phyloP scores from a whole-genome alignment of 2,329 filamentous ascomycete species.

The Pseudophaeomoniella oleicola region DNA sequence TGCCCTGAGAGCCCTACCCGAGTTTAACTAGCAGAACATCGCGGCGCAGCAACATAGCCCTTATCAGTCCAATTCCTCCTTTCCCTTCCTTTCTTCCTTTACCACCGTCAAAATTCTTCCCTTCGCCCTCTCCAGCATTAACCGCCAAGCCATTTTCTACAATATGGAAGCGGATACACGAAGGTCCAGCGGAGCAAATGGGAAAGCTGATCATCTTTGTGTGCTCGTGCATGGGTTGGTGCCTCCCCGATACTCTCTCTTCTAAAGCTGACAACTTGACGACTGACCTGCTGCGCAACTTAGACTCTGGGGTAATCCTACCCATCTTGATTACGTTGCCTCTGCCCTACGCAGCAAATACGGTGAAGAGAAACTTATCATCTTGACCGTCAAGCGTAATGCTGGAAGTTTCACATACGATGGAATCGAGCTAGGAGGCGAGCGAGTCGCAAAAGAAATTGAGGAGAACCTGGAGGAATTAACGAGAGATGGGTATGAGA shows the following conservation, averaged over 20 bases:
- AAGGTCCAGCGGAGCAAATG: slow-evolving; percentile 5
- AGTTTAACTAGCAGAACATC: too few relatives aligned
- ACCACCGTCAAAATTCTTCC: slow-evolving; percentile 9
- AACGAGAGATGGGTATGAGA: slow-evolving; percentile 48
- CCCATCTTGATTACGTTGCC: slow-evolving; percentile 41
- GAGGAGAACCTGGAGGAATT: slow-evolving; percentile 42
- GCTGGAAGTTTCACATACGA: slow-evolving; percentile 47
- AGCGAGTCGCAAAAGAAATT: slow-evolving; percentile 49
- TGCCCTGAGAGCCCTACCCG: too few relatives aligned
- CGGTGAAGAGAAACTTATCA: slow-evolving; percentile 35
- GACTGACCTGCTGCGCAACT: background rate
- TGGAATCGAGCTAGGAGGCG: slow-evolving; percentile 54
- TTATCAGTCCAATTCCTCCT: background rate
- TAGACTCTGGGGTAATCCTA: slow-evolving; percentile 47
- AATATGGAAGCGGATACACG: slow-evolving; percentile 10
- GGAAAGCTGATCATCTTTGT: slow-evolving; percentile 37
- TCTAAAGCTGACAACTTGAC: slow-evolving; percentile 4
- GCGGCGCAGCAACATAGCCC: background rate
- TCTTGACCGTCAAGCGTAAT: slow-evolving; percentile 42
- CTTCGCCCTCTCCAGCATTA: slow-evolving; percentile 14
- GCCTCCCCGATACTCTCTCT: slow-evolving; percentile 5
- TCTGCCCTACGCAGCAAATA: slow-evolving; percentile 35
- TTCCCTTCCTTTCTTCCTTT: background rate
- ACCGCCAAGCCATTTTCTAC: slow-evolving; percentile 12
- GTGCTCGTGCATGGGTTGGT: slow-evolving; percentile 48